Conservation (phyloP, 306 rosid genomes). For the Lathyrus oleraceus region DNA sequence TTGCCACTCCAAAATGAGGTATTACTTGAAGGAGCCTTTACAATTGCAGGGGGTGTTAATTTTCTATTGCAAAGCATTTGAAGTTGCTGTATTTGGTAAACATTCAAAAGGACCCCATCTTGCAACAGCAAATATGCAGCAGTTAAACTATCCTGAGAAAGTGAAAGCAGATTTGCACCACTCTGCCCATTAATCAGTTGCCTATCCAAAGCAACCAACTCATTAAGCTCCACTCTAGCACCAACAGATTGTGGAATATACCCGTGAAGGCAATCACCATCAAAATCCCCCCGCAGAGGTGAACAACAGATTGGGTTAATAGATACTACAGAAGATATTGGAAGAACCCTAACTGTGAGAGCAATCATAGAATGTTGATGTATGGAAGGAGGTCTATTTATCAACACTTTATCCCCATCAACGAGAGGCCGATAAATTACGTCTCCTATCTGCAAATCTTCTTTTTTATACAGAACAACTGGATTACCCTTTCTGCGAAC, state of each 20-base stretch:
- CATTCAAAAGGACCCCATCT: constrained; percentile 55
- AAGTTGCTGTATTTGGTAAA: constrained; percentile 79
- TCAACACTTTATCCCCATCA: constrained; percentile 76
- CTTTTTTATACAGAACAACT: constrained; percentile 46
- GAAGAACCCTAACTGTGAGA: constrained; percentile 74
- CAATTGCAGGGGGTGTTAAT: constrained; percentile 50
- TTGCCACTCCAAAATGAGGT: constrained; percentile 75
- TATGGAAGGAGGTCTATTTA: constrained; percentile 96
- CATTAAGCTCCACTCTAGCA: constrained; percentile 78
- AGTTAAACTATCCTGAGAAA: constrained; percentile 87
- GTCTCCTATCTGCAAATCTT: constrained; percentile 69
- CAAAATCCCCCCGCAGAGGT: constrained; percentile 95
- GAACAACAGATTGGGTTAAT: constrained; percentile 92
- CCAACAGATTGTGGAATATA: constrained; percentile 81
- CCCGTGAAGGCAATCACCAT: constrained; percentile 97
- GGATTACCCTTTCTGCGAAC: constrained; percentile 58
- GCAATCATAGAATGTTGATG: constrained; percentile 90
- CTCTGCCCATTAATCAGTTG: constrained; percentile 84
- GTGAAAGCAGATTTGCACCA: constrained; percentile 84
- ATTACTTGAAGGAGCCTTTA: constrained; percentile 57
- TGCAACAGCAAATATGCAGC: constrained; percentile 77
- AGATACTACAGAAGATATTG: constrained; percentile 60
- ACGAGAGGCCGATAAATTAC: constrained; percentile 64
- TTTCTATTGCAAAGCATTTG: constrained; percentile 59
- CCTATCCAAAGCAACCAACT: constrained; percentile 77